Base-by-base conservation (phyloP, 2,329 filamentous ascomycete species). In the Metarhizium album region DNA sequence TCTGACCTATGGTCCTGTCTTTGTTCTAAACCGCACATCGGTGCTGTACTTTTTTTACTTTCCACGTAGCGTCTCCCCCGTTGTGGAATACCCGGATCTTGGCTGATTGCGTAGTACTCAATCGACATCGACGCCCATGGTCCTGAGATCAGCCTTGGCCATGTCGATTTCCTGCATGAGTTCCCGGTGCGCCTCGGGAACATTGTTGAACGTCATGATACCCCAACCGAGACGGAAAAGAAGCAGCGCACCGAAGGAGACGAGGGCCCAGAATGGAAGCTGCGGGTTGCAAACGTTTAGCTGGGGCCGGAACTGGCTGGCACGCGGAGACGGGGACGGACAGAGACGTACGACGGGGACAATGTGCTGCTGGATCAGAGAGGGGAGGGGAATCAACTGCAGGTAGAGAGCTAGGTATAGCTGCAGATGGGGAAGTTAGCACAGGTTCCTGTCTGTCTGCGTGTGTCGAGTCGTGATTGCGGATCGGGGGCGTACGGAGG, bases 141-240 rank as follows among this genome's bases (percentile, higher is more conserved):
- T 74, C 64, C 80, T 79, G 66, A 94, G 71, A 60, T 94, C 88
- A 54, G 71, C 72, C 73, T 86, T 84, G 56, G 88, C 88, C 67
- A 83, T 59, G 55, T 88, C 78, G 64, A 94, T 93, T 72, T 97
- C 87, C 60, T 73, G 75, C 78, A 93, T 89, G 60, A 98, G 74
- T 71, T 96, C 90, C 66, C 84, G 81, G 70, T 97, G 86, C 48
- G 93, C 93, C 55, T 88, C 80, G 50, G 91, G 90, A 46, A 94
- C 89, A 70, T 97, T 90, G 75, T 95, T 93, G 79, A 98, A 98
- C 52, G 89, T 95, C 66, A 95, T 77, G 60, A 98, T 87, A 57
- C 93, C 93, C 74, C 83, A 86, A 62, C 93, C 93, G 55, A 98
- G 85, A 61, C 89, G 88, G 73, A 86, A 89, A 57, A 98, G 84